Conservation (phyloP, 768 basidiomycete genomes). For the Termitomyces titanicus region DNA sequence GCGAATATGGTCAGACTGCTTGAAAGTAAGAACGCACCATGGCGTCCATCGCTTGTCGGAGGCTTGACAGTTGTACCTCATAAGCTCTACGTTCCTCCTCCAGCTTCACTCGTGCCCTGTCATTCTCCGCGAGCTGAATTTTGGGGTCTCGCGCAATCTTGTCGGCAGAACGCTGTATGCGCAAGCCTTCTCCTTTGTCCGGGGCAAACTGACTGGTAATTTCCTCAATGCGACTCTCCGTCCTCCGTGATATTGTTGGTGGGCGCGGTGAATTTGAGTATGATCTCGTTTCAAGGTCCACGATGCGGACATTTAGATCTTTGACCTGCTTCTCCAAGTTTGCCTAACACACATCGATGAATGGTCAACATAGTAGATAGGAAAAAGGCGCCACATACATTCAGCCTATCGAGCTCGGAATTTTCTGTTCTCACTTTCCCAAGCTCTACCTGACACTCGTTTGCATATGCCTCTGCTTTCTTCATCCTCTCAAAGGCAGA, state of each 20-base stretch:
- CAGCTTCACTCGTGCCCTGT: conserved; percentile 55
- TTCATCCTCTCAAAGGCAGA: conserved; percentile 77
- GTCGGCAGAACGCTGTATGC: conserved; percentile 31
- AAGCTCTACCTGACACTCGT: conserved; percentile 73
- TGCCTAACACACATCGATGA: conserved; percentile 41
- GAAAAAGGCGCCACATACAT: conserved; percentile 41
- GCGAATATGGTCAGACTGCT: background rate
- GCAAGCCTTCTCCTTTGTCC: conserved; percentile 44
- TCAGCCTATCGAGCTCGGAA: conserved; percentile 72
- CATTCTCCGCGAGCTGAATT: conserved; percentile 54
- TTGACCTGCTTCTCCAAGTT: conserved; percentile 83
- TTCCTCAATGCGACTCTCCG: conserved; percentile 73
- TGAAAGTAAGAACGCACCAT: conserved; percentile 42
- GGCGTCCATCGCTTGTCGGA: conserved; percentile 58
- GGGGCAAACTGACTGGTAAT: conserved; percentile 49
- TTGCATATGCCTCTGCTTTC: conserved; percentile 74
- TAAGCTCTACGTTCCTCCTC: conserved; percentile 64
- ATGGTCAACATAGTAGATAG: background rate
- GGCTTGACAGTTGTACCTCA: conserved; percentile 51
- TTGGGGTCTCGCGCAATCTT: conserved; percentile 46
- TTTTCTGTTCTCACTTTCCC: conserved; percentile 78
- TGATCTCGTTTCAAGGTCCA: conserved; percentile 79
- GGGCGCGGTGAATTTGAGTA: conserved; percentile 63
- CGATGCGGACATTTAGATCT: conserved; percentile 77
- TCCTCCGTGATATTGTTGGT: conserved; percentile 49